Evolutionary conservation across 2,329 filamentous ascomycete genomes (phyloP).

Genomic region (Septoria linicola): DNA sequence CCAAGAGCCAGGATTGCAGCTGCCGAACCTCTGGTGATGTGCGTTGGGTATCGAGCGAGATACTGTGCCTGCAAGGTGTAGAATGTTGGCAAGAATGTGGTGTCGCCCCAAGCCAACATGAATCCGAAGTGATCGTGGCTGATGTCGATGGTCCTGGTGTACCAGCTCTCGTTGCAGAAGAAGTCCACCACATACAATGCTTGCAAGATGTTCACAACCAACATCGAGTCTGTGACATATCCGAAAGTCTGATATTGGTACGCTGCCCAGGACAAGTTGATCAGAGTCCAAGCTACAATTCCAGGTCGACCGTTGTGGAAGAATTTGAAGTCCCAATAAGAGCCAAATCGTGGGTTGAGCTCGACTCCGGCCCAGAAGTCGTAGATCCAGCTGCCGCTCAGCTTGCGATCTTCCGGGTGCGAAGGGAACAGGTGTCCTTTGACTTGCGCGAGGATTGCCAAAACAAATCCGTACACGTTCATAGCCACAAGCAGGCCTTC

Average conservation of each 20-base stretch:
- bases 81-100: slow-evolving; percentile 26
- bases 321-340: slow-evolving; percentile 21
- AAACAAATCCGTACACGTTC: slow-evolving; percentile 22
- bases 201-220: slow-evolving; percentile 23
- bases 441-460: slow-evolving; percentile 18
- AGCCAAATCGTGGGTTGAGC: slow-evolving; percentile 22
- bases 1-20: slow-evolving; percentile 18
- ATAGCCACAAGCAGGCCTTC: slow-evolving; percentile 24
- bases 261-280: slow-evolving; percentile 24
- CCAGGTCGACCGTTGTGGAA: slow-evolving; percentile 23
- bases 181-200: slow-evolving; percentile 27
- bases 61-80: slow-evolving; percentile 28
- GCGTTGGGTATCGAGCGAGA: slow-evolving; percentile 25
- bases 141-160: slow-evolving; percentile 27
- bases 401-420: slow-evolving; percentile 20
- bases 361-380: slow-evolving; percentile 26
- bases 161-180: slow-evolving; percentile 27
- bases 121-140: slow-evolving; percentile 30
- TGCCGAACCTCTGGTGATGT: slow-evolving; percentile 18
- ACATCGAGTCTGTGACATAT: slow-evolving; percentile 24
- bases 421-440: slow-evolving; percentile 23
- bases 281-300: slow-evolving; percentile 27
- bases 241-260: slow-evolving; percentile 23
- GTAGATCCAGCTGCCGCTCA: slow-evolving; percentile 24
- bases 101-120: slow-evolving; percentile 28